Evolutionary conservation across 1,139 yeast species (phyloP).

Genomic region (Geotrichum aggregatum): DNA sequence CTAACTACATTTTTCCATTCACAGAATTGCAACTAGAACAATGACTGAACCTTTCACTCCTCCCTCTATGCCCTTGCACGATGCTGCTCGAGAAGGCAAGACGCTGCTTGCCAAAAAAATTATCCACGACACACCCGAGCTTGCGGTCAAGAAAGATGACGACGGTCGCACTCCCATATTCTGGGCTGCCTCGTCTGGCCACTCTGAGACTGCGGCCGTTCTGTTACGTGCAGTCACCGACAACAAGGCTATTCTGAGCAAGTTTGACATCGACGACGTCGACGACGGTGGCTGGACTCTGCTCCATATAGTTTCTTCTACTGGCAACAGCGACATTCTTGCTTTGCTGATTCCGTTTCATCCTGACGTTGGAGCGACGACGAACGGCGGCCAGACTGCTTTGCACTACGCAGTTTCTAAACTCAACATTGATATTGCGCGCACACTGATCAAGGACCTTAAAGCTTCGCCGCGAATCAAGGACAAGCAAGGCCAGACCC

Average conservation of each 20-base stretch:
- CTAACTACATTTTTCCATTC: background rate
- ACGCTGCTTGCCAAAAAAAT: conserved; percentile 48
- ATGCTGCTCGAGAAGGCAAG: conserved; percentile 58
- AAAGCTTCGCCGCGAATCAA: conserved; percentile 59
- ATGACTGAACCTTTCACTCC: conserved; percentile 19
- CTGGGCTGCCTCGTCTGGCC: conserved; percentile 78
- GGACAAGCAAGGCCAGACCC: conserved; percentile 62
- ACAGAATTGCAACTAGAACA: background rate
- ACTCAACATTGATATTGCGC: conserved; percentile 52
- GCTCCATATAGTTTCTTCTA: conserved; percentile 71
- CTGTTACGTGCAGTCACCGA: conserved; percentile 43
- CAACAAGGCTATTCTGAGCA: conserved; percentile 31
- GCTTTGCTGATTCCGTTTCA: conserved; percentile 43
- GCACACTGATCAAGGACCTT: conserved; percentile 47
- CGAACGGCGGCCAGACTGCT: conserved; percentile 67
- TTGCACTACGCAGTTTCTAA: conserved; percentile 76
- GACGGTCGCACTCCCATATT: conserved; percentile 82
- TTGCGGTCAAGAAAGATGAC: conserved; percentile 50
- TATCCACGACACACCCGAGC: conserved; percentile 47
- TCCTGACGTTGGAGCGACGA: conserved; percentile 51
- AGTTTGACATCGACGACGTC: conserved; percentile 59
- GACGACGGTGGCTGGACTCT: conserved; percentile 90
- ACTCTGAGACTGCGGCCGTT: conserved; percentile 50
- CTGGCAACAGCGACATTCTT: conserved; percentile 58
- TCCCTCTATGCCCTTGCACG: conserved; percentile 43